These are phyloP conservation scores for Blastobotrys aristatus DNA, from an alignment of 1,139 yeast genomes.

Conservation along the genomic window DNA sequence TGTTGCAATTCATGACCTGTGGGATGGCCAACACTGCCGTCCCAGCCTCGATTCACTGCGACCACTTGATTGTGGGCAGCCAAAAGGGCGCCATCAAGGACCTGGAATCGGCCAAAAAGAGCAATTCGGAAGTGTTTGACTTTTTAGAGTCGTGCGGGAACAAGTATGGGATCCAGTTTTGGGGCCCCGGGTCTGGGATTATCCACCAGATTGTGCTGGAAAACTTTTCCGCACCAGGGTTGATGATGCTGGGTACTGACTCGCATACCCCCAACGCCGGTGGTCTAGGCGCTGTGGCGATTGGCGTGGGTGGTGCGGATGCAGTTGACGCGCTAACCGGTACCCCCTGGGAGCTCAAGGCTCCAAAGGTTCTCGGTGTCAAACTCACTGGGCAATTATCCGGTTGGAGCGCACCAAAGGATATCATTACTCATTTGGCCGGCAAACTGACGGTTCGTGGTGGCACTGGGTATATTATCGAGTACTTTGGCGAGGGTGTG, in stretches of 20 bases:
- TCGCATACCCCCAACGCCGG: conserved; percentile 98
- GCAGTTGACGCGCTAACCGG: conserved; percentile 97
- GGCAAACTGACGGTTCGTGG: conserved; percentile 92
- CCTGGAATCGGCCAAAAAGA: conserved; percentile 65
- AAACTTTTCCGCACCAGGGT: conserved; percentile 91
- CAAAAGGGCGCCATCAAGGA: conserved; percentile 84
- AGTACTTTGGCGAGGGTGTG: conserved; percentile 95
- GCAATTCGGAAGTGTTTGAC: conserved; percentile 90
- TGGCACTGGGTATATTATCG: conserved; percentile 94
- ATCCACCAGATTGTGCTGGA: conserved; percentile 96
- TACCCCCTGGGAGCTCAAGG: conserved; percentile 98
- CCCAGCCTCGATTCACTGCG: conserved; percentile 96
- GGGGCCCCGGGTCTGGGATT: conserved; percentile 99
- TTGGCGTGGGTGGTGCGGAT: conserved; percentile 99
- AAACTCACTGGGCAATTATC: conserved; percentile 77
- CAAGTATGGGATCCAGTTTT: conserved; percentile 91
- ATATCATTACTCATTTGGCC: conserved; percentile 85
- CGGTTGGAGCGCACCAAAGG: conserved; percentile 97
- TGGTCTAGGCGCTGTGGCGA: conserved; percentile 94
- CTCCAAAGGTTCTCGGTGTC: conserved; percentile 89
- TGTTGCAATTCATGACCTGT: conserved; percentile 93
- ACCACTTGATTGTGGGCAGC: conserved; percentile 85
- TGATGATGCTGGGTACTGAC: conserved; percentile 95
- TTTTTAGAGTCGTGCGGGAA: conserved; percentile 86
- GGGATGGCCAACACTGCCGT: conserved; percentile 82